These are phyloP conservation scores for Pseudonitzschia multistriata DNA, from an alignment of 108 stramenopile genomes.

Conservation along the genomic window DNA sequence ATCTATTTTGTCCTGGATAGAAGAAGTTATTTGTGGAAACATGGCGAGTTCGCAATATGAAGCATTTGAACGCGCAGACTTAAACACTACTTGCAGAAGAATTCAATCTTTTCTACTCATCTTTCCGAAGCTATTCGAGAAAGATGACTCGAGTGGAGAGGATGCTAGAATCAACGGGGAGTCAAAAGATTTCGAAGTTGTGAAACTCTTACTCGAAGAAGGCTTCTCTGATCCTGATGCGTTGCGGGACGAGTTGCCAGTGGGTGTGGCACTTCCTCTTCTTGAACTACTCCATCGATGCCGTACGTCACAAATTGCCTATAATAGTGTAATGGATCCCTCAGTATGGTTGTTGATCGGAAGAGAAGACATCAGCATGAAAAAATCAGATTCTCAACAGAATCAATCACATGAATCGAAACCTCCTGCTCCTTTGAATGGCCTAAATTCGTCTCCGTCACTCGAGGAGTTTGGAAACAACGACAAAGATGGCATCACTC, in stretches of 20 bases:
- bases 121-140: slow-evolving; percentile 36
- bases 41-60: not conserved
- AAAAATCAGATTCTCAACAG: slow-evolving; percentile 18
- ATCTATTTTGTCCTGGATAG: slow-evolving; percentile 47
- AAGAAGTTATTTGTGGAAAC: slow-evolving; percentile 17
- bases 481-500: slow-evolving; percentile 80
- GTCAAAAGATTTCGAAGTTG: slow-evolving; percentile 33
- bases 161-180: not conserved
- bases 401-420: not conserved
- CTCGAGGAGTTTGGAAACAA: slow-evolving; percentile 27
- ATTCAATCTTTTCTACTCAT: slow-evolving; percentile 53
- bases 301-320: slow-evolving; percentile 14
- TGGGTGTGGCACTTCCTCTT: slow-evolving; percentile 62
- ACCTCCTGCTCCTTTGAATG: not conserved
- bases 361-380: slow-evolving; percentile 67
- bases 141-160: not conserved
- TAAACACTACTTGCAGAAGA: slow-evolving; percentile 51
- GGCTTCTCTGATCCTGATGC: slow-evolving; percentile 50
- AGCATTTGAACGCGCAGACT: not conserved
- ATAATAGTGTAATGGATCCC: slow-evolving; percentile 11
- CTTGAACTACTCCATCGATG: slow-evolving; percentile 71
- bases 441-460: not conserved
- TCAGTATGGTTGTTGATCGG: slow-evolving; percentile 75
- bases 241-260: slow-evolving; percentile 55
- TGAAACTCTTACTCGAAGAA: slow-evolving; percentile 58